Evolutionary conservation across 495 filamentous ascomycete genomes (phyloP).

Genomic region (Hyaloscypha variabilis): DNA sequence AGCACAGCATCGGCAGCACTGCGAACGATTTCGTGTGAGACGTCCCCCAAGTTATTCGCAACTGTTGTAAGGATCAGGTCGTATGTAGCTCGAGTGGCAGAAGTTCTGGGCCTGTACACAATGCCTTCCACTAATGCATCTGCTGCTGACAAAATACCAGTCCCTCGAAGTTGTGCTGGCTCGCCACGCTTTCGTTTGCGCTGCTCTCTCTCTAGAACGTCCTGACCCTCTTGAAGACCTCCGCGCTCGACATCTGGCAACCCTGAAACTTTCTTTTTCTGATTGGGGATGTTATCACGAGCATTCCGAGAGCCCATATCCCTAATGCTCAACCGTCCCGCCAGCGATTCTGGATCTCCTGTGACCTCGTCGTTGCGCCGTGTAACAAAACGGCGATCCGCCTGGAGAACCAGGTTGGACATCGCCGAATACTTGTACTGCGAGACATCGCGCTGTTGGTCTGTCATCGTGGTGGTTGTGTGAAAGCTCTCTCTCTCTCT

Average conservation of each 20-base stretch:
- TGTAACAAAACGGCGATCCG: slow-evolving; percentile 93
- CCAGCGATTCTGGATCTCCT: slow-evolving; percentile 95
- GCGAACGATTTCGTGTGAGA: slow-evolving; percentile 85
- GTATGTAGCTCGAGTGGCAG: slow-evolving; percentile 92
- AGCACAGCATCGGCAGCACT: slow-evolving; percentile 95
- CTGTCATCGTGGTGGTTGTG: slow-evolving; percentile 65
- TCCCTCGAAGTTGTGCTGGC: slow-evolving; percentile 69
- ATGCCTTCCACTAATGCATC: slow-evolving; percentile 86
- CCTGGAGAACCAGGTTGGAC: slow-evolving; percentile 99
- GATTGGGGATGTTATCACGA: slow-evolving; percentile 77
- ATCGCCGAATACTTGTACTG: slow-evolving; percentile 99
- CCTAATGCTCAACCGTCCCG: slow-evolving; percentile 86
- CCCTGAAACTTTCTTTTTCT: slow-evolving; percentile 70
- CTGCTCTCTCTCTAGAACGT: slow-evolving; percentile 84
- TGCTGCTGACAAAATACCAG: slow-evolving; percentile 80
- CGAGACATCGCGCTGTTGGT: slow-evolving; percentile 84
- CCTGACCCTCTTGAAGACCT: slow-evolving; percentile 79
- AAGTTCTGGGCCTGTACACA: slow-evolving; percentile 84
- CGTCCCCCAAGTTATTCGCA: slow-evolving; percentile 86
- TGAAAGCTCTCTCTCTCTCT: too few species aligned
- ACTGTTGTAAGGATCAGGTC: slow-evolving; percentile 93
- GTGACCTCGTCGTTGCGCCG: slow-evolving; percentile 92
- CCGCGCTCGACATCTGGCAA: slow-evolving; percentile 74
- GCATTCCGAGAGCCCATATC: slow-evolving; percentile 90
- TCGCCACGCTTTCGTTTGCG: slow-evolving; percentile 82